Evolutionary conservation across 2,329 filamentous ascomycete genomes (phyloP).

Genomic region (Fusarium burgessii): DNA sequence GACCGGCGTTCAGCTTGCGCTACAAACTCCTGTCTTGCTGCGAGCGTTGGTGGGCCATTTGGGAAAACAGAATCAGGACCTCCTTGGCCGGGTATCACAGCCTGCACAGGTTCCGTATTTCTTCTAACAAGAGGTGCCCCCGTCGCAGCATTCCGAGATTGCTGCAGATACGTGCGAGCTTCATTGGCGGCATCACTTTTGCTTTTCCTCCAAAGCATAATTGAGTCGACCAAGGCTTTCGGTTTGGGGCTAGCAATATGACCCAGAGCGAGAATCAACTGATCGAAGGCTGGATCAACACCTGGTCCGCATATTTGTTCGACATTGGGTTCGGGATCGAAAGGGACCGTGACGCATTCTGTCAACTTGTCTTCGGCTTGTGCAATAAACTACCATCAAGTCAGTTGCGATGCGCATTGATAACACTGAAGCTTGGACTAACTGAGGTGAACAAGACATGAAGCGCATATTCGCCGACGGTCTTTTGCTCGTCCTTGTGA

Average conservation of each 20-base stretch:
- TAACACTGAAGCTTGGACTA: slow-evolving; percentile 49
- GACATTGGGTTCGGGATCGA: slow-evolving; percentile 84
- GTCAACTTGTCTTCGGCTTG: slow-evolving; percentile 97
- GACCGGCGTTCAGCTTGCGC: slow-evolving; percentile 88
- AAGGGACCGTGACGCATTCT: slow-evolving; percentile 82
- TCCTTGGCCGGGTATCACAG: slow-evolving; percentile 44
- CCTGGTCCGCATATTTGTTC: slow-evolving; percentile 92
- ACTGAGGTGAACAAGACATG: slow-evolving; percentile 96
- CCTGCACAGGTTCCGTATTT: slow-evolving; percentile 78
- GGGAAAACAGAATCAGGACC: slow-evolving; percentile 48
- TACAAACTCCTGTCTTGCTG: slow-evolving; percentile 75
- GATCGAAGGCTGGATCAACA: slow-evolving; percentile 89
- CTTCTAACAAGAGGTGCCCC: slow-evolving; percentile 71
- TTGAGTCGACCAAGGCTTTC: slow-evolving; percentile 93
- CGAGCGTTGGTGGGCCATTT: slow-evolving; percentile 55
- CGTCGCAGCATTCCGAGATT: slow-evolving; percentile 57
- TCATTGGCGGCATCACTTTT: slow-evolving; percentile 90
- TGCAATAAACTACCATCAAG: slow-evolving; percentile 77
- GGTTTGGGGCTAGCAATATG: slow-evolving; percentile 96
- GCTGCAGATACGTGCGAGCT: slow-evolving; percentile 70
- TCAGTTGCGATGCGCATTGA: slow-evolving; percentile 24
- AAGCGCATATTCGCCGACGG: slow-evolving; percentile 96
- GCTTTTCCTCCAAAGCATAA: slow-evolving; percentile 97
- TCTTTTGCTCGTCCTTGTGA: slow-evolving; percentile 83
- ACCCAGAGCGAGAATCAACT: slow-evolving; percentile 90